Evolutionary conservation across 257 asterid genomes (phyloP).

Genomic region (Solanum virginianum): DNA sequence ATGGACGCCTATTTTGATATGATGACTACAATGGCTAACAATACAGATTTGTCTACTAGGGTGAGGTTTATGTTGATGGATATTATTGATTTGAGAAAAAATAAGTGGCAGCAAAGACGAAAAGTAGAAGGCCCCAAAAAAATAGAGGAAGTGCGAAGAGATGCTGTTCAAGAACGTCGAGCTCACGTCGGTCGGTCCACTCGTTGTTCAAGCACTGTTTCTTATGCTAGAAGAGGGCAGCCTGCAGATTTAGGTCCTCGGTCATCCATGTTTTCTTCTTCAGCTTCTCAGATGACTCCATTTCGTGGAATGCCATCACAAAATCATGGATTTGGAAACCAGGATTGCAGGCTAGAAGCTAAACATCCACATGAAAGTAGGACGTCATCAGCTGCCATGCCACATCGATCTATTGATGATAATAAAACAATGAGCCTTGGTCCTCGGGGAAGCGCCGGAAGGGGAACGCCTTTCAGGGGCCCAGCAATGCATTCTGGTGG

Average conservation of each 20-base stretch:
- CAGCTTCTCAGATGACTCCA: neutral
- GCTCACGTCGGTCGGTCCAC: constrained; percentile 5
- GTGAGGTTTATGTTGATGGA: constrained; percentile 28
- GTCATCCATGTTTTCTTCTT: constrained; percentile 4
- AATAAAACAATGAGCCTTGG: neutral
- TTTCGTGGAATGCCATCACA: constrained; percentile 4
- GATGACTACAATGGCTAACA: constrained; percentile 11
- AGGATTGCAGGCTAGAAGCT: constrained; percentile 9
- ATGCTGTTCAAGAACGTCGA: constrained; percentile 23
- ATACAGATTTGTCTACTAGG: constrained; percentile 12
- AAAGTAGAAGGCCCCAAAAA: constrained; percentile 32
- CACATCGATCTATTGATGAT: constrained; percentile 1
- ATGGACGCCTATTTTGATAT: constrained; percentile 21
- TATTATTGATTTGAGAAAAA: constrained; percentile 23
- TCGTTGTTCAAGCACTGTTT: constrained; percentile 1
- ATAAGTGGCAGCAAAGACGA: constrained; percentile 31
- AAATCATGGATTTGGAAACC: constrained; percentile 4
- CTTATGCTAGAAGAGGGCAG: constrained; percentile 10
- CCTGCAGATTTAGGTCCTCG: constrained; percentile 9
- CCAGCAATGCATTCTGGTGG: constrained; percentile 2
- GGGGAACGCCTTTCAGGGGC: constrained; percentile 6
- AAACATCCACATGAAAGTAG: constrained; percentile 1
- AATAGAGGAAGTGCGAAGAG: constrained; percentile 22
- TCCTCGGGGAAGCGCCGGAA: constrained; percentile 5
- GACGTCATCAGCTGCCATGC: neutral